Evolutionary conservation across 345 rosid species (phyloP).

Genomic region (Eutrema heterophyllum): DNA sequence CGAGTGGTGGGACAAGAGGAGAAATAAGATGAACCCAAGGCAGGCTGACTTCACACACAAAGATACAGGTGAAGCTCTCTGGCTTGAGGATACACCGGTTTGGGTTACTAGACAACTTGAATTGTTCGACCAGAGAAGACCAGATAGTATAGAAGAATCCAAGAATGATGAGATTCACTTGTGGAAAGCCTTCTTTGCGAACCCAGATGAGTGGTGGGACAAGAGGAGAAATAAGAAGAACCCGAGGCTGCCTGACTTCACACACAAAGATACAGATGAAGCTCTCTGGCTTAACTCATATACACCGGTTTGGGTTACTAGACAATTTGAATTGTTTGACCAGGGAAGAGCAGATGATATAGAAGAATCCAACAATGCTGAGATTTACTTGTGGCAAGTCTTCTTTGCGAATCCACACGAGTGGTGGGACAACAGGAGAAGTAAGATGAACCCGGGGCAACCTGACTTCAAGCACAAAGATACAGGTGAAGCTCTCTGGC

Average conservation of each 20-base stretch:
- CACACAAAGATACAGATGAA: constrained; percentile 66
- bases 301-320: constrained; percentile 64
- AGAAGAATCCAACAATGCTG: neutral
- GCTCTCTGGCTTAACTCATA: constrained; percentile 56
- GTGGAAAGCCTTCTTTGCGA: constrained; percentile 70
- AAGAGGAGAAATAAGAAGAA: constrained; percentile 47
- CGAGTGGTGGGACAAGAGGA: constrained; percentile 82
- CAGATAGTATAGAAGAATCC: constrained; percentile 12
- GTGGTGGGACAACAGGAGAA: constrained; percentile 78
- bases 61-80: constrained; percentile 65
- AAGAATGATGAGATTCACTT: constrained; percentile 30
- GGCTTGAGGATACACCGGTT: constrained; percentile 56
- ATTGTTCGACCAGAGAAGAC: constrained; percentile 22
- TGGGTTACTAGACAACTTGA: constrained; percentile 60
- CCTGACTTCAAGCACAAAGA: constrained; percentile 77
- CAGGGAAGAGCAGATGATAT: constrained; percentile 26
- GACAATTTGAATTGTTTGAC: constrained; percentile 37
- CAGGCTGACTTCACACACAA: constrained; percentile 72
- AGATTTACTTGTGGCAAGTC: constrained; percentile 66
- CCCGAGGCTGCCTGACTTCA: constrained; percentile 57
- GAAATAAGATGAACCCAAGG: constrained; percentile 34
- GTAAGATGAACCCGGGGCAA: constrained; percentile 40
- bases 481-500: constrained; percentile 74
- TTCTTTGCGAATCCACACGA: constrained; percentile 61
- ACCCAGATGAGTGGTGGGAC: constrained; percentile 81